A percentile compares a stretch with the other conserved stretches of the same genome.
phyloP scores from a whole-genome alignment of 2,329 filamentous ascomycete species.

The Trichoderma citrinoviride region DNA sequence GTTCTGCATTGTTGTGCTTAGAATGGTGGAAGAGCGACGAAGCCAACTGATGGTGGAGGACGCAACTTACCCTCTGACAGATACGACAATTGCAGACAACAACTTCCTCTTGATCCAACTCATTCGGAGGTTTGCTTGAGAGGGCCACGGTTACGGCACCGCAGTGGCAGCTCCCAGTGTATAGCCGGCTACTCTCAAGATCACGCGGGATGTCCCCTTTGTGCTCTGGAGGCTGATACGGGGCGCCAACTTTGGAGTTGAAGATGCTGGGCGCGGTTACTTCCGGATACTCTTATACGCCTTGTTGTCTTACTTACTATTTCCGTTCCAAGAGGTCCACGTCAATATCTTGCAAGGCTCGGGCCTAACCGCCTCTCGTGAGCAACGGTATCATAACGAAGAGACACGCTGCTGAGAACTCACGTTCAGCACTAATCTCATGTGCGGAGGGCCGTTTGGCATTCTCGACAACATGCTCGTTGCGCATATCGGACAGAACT shows the following conservation, averaged over 20 bases:
- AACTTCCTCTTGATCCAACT: constrained; percentile 32
- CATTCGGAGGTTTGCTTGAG: constrained; percentile 43
- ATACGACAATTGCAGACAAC: constrained; percentile 52
- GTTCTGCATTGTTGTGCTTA: constrained; percentile 33
- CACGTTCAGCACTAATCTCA: constrained; percentile 23
- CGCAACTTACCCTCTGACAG: constrained; percentile 41
- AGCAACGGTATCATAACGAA: not conserved
- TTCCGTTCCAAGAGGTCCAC: constrained; percentile 39
- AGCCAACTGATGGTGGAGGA: not conserved
- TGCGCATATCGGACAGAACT: constrained; percentile 55
- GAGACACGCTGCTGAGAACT: not conserved
- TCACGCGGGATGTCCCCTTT: constrained; percentile 42
- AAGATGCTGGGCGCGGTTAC: not conserved
- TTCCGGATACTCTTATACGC: constrained; percentile 23
- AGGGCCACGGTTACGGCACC: constrained; percentile 47
- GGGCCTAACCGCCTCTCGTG: not conserved
- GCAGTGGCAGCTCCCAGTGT: constrained; percentile 54
- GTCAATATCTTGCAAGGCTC: constrained; percentile 31
- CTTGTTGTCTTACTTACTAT: constrained; percentile 41
- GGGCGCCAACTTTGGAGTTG: not conserved
- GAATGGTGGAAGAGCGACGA: not conserved
- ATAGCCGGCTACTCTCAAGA: constrained; percentile 38
- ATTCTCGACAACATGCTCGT: constrained; percentile 39
- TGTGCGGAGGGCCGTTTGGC: not conserved
- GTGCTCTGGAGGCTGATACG: constrained; percentile 39